Percentiles rank a stretch among this genome's conserved stretches.
Evolutionary conservation across 768 basidiomycete genomes (phyloP).

Genomic region (Sarcodon sp.): DNA sequence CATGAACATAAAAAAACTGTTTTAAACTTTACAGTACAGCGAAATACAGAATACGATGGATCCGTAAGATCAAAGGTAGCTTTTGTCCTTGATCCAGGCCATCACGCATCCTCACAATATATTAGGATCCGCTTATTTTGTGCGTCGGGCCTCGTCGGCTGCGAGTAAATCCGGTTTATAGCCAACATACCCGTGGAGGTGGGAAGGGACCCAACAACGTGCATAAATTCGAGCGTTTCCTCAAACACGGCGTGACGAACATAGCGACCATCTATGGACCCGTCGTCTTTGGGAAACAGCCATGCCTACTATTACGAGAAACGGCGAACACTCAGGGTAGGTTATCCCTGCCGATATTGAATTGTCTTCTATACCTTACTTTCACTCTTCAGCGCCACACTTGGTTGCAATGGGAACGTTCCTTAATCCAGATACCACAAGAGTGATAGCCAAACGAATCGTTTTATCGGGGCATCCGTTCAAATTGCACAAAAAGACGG

Average conservation of each 20-base stretch:
- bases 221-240: conserved; percentile 89
- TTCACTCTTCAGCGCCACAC: conserved; percentile 40
- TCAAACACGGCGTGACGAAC: conserved; percentile 67
- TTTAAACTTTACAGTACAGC: conserved; percentile 83
- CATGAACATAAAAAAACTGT: conserved; percentile 96
- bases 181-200: conserved; percentile 83
- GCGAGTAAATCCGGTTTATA: conserved; percentile 78
- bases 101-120: not conserved
- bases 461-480: conserved; percentile 93
- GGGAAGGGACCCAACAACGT: conserved; percentile 92
- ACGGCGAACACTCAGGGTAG: conserved; percentile 53
- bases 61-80: conserved; percentile 84
- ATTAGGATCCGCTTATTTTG: conserved; percentile 75
- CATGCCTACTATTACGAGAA: conserved; percentile 68
- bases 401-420: conserved; percentile 88
- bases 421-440: conserved; percentile 80
- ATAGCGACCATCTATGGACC: conserved; percentile 89
- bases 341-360: conserved; percentile 4
- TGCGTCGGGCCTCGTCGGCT: conserved; percentile 85
- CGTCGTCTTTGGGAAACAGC: conserved; percentile 74
- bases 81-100: not conserved
- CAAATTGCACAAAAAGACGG: conserved; percentile 94
- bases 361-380: not conserved
- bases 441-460: conserved; percentile 88
- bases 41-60: conserved; percentile 88